phyloP scores from a whole-genome alignment of 179 eudicot species.

The Carnegiea gigantea region DNA sequence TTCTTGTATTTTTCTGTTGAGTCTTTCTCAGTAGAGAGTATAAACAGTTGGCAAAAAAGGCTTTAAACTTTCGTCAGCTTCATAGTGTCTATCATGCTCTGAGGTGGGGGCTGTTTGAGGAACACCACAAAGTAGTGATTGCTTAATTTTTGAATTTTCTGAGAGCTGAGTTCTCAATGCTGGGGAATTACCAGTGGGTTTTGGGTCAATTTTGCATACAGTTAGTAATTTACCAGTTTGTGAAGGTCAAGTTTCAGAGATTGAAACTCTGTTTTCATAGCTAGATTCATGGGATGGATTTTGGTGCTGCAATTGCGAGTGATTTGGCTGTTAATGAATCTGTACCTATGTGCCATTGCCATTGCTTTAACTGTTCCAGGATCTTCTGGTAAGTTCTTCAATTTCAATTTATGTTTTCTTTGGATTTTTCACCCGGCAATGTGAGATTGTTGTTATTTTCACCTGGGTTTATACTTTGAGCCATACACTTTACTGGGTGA shows the following conservation, averaged over 20 bases:
- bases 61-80: not conserved
- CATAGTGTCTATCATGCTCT: not conserved
- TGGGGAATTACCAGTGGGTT: not conserved
- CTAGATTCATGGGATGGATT: not conserved
- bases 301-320: not conserved
- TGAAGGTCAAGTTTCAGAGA: not conserved
- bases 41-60: not conserved
- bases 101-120: not conserved
- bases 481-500: not conserved
- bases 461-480: not conserved
- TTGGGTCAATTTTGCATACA: not conserved
- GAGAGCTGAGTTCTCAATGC: not conserved
- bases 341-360: not conserved
- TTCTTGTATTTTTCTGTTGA: not conserved
- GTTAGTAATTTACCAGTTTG: not conserved
- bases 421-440: not conserved
- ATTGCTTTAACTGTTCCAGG: not conserved
- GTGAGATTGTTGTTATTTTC: not conserved
- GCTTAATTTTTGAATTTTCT: not conserved
- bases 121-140: not conserved
- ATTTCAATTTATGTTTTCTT: not conserved
- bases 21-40: slow-evolving; percentile 1
- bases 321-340: not conserved
- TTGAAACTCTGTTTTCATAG: not conserved
- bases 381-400: slow-evolving; percentile 1